A percentile compares a stretch with the other conserved stretches of the same genome.
Evolutionary conservation across 2,329 filamentous ascomycete species (phyloP).

Genomic region (Beauveria sp.): DNA sequence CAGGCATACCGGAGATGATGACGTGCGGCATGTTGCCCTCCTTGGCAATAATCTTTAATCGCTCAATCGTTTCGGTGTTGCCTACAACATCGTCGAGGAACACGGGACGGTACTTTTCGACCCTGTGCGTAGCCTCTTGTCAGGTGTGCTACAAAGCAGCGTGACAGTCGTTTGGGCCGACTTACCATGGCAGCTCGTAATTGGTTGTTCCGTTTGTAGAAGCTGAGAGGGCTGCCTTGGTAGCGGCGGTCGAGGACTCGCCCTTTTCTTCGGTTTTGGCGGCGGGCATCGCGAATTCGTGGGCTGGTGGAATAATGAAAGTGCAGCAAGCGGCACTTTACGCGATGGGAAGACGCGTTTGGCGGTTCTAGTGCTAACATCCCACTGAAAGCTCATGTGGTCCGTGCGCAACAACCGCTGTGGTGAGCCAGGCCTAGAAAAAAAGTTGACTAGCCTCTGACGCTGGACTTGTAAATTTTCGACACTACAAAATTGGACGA

Average conservation of each 20-base stretch:
- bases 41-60: conserved; percentile 94
- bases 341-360: conserved; percentile 31
- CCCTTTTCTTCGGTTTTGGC: conserved; percentile 44
- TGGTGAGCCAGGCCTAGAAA: conserved; percentile 16
- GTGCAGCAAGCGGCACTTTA: conserved; percentile 25
- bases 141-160: conserved; percentile 17
- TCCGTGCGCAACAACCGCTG: conserved; percentile 19
- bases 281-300: conserved; percentile 36
- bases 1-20: conserved; percentile 99
- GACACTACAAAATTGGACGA: conserved; percentile 7
- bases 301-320: conserved; percentile 13
- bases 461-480: conserved; percentile 5
- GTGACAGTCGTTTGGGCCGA: conserved; percentile 3
- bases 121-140: conserved; percentile 49
- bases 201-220: conserved; percentile 43
- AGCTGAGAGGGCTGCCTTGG: conserved; percentile 47
- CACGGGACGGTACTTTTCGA: conserved; percentile 94
- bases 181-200: conserved; percentile 75
- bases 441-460: conserved; percentile 21
- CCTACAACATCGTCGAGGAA: conserved; percentile 96
- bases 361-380: background rate
- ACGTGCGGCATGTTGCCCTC: conserved; percentile 99
- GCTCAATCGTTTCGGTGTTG: conserved; percentile 95
- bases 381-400: conserved; percentile 14
- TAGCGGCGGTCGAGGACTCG: conserved; percentile 55